Evolutionary conservation across 2,329 filamentous ascomycete species (phyloP).

Genomic region (Pyrenophora graminea): DNA sequence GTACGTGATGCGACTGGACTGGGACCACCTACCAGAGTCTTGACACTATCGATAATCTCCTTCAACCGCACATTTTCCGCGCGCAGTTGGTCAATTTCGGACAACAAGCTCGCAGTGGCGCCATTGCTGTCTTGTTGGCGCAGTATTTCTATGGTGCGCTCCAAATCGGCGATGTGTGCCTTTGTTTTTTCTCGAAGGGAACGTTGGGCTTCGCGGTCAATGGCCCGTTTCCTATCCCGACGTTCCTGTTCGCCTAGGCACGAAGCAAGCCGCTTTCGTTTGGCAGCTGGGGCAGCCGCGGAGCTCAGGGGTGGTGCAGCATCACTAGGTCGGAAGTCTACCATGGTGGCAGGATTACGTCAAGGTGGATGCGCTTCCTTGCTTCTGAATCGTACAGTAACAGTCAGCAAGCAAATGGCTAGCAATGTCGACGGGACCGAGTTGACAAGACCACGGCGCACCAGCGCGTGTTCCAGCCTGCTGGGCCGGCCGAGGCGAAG

Average conservation of each 20-base stretch:
- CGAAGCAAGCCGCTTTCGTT: constrained; percentile 41
- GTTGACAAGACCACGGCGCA: neutral
- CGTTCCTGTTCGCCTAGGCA: constrained; percentile 44
- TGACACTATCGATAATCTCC: constrained; percentile 43
- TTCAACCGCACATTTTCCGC: constrained; percentile 42
- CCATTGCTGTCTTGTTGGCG: constrained; percentile 40
- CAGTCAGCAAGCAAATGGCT: neutral
- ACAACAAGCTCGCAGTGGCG: constrained; percentile 36
- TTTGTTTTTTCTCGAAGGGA: constrained; percentile 46
- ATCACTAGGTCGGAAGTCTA: constrained; percentile 29
- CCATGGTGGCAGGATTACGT: neutral
- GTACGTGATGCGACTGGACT: constrained; percentile 24
- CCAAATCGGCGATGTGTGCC: constrained; percentile 44
- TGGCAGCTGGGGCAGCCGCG: constrained; percentile 32
- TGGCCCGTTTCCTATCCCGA: constrained; percentile 41
- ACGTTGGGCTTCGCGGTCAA: constrained; percentile 44
- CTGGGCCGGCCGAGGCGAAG: neutral
- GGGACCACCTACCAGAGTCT: constrained; percentile 35
- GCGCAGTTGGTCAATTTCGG: constrained; percentile 38
- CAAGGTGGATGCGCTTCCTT: too few species aligned
- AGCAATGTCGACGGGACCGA: neutral
- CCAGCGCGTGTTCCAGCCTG: neutral
- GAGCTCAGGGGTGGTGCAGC: constrained; percentile 22
- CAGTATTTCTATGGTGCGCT: constrained; percentile 43
- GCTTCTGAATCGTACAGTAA: neutral